These are phyloP conservation scores for Eucalyptus pumila DNA, from an alignment of 345 rosid species.

Conservation along the genomic window DNA sequence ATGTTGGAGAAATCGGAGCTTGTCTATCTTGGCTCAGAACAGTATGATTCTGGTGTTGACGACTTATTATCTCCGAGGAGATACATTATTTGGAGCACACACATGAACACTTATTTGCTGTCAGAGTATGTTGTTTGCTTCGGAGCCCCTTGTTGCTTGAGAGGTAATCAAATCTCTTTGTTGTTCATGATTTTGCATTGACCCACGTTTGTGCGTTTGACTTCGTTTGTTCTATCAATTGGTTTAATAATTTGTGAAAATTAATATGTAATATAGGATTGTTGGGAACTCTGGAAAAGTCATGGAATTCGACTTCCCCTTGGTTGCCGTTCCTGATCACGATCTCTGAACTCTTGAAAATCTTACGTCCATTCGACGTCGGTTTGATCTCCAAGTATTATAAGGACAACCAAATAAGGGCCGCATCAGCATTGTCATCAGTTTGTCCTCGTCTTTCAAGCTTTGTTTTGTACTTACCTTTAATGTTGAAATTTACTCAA, in stretches of 20 bases:
- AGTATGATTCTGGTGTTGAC: constrained; percentile 6
- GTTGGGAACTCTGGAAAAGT: neutral
- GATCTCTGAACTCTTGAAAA: constrained; percentile 45
- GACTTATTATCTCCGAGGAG: neutral
- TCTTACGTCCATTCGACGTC: constrained; percentile 26
- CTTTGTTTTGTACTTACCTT: neutral
- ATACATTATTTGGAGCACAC: constrained; percentile 1
- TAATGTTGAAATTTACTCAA: neutral
- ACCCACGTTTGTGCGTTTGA: neutral
- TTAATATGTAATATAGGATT: constrained; percentile 18
- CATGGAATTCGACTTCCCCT: constrained; percentile 43
- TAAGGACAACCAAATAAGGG: constrained; percentile 33
- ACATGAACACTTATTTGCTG: constrained; percentile 3
- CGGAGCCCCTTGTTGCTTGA: neutral
- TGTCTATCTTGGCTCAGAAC: constrained; percentile 42
- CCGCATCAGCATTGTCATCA: neutral
- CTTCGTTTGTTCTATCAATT: neutral
- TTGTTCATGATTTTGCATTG: neutral
- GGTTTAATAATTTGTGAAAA: neutral
- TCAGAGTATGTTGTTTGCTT: neutral
- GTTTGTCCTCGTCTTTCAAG: neutral
- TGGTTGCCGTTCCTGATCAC: constrained; percentile 68
- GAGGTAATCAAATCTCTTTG: neutral
- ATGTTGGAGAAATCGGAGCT: constrained; percentile 57
- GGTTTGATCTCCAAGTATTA: constrained; percentile 33